Evolutionary conservation across 805 yeast species (phyloP).

Genomic region (Wilhelminamyces savonicus): DNA sequence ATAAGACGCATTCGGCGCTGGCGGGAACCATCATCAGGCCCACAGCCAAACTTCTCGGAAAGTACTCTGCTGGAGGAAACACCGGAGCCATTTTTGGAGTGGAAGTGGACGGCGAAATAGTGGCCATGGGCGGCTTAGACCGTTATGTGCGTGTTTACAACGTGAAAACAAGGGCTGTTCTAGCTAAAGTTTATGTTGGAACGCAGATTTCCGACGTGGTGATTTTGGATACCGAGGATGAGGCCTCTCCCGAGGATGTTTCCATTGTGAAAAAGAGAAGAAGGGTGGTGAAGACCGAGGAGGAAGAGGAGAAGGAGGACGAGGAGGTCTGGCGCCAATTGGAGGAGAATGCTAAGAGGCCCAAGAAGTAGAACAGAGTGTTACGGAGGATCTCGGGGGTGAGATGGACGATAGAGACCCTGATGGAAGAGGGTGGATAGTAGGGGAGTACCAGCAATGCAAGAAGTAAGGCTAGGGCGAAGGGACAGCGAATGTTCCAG

Average conservation of each 20-base stretch:
- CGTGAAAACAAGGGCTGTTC: slow-evolving; percentile 46
- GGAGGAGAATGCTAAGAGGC: slow-evolving; percentile 22
- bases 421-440: no score
- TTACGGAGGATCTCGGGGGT: no score
- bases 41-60: slow-evolving; percentile 54
- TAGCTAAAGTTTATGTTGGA: slow-evolving; percentile 72
- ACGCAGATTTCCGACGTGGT: slow-evolving; percentile 55
- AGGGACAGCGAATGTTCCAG: no score
- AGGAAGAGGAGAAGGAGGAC: slow-evolving; percentile 22
- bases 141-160: slow-evolving; percentile 79
- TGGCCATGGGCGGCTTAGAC: slow-evolving; percentile 82
- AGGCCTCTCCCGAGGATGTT: slow-evolving; percentile 25
- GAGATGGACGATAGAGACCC: no score
- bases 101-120: slow-evolving; percentile 37
- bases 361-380: slow-evolving; percentile 29
- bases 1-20: slow-evolving; percentile 32
- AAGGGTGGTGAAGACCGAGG: slow-evolving; percentile 12
- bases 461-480: no score
- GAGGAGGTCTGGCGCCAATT: slow-evolving; percentile 36
- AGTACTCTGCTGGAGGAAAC: slow-evolving; percentile 43
- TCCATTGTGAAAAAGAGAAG: slow-evolving; percentile 14
- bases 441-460: no score
- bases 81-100: slow-evolving; percentile 77
- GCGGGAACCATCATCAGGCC: slow-evolving; percentile 41
- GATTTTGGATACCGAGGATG: slow-evolving; percentile 44